A percentile compares a stretch with the other conserved stretches of the same genome.
phyloP scores from a whole-genome alignment of 345 rosid species.

The Bruguiera sexangula region DNA sequence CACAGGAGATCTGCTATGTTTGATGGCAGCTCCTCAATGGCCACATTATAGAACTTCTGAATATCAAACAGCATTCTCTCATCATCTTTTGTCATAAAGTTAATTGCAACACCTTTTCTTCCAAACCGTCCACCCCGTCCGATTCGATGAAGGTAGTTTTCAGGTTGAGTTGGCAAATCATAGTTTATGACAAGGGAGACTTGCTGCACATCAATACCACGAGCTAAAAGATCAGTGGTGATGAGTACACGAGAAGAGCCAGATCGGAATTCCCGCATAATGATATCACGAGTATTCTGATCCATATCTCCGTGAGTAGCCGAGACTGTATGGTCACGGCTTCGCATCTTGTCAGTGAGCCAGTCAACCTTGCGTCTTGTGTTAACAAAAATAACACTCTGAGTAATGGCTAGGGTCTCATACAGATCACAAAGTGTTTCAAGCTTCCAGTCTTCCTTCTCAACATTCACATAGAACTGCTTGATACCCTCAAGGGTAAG shows the following conservation, averaged over 20 bases:
- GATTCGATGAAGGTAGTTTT: constrained; percentile 52
- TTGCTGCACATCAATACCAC: constrained; percentile 54
- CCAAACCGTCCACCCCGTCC: constrained; percentile 53
- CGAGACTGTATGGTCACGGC: constrained; percentile 32
- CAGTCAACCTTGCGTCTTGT: constrained; percentile 35
- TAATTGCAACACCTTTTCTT: constrained; percentile 51
- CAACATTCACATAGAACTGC: constrained; percentile 29
- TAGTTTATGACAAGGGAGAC: constrained; percentile 53
- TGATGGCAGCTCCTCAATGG: constrained; percentile 45
- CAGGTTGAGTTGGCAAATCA: constrained; percentile 51
- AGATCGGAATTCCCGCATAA: constrained; percentile 50
- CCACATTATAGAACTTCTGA: constrained; percentile 33
- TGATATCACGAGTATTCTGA: constrained; percentile 53
- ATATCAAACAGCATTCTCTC: constrained; percentile 48
- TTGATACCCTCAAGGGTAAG: constrained; percentile 34
- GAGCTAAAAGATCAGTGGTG: constrained; percentile 49
- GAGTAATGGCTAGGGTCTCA: constrained; percentile 32
- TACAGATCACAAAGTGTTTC: constrained; percentile 31
- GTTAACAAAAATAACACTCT: constrained; percentile 33
- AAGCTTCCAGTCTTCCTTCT: constrained; percentile 30
- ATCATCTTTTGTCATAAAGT: constrained; percentile 41
- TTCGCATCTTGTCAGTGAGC: constrained; percentile 34
- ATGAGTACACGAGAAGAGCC: constrained; percentile 53
- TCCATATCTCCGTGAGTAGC: constrained; percentile 41
- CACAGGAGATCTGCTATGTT: constrained; percentile 52